A percentile compares a stretch with the other conserved stretches of the same genome.
Conservation (phyloP, 331 rosid species). For the Quercus tomentella region DNA sequence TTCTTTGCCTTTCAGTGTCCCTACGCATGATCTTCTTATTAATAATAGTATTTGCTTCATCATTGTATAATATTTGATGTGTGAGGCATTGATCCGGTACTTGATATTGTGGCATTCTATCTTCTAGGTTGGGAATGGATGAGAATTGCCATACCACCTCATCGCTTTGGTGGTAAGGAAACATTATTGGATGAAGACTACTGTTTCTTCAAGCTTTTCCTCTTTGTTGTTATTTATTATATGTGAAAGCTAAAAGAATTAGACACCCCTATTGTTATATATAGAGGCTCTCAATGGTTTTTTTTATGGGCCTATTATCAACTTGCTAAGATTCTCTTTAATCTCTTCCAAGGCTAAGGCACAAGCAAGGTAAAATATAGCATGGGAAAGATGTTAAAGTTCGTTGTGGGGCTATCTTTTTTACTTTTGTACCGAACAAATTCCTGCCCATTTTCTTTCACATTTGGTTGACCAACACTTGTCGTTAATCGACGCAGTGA, state of each 20-base stretch:
- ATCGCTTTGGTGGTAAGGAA: conserved; percentile 10
- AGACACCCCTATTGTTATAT: neutral
- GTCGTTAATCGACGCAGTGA: neutral
- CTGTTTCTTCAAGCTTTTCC: neutral
- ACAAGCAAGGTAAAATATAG: neutral
- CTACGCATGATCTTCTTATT: conserved; percentile 35
- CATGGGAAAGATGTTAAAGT: neutral
- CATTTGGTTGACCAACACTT: neutral
- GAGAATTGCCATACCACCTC: conserved; percentile 20
- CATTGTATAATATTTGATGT: neutral
- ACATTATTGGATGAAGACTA: neutral
- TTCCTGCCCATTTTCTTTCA: neutral
- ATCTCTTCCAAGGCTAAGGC: neutral
- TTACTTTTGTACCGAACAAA: neutral
- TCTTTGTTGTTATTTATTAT: neutral
- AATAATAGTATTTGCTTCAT: conserved; percentile 1
- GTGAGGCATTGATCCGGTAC: neutral
- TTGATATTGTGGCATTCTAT: conserved; percentile 8
- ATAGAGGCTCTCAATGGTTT: neutral
- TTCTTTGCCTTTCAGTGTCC: conserved; percentile 44
- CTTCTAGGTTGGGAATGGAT: conserved; percentile 7
- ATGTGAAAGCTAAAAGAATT: neutral
- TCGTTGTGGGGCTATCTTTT: neutral
- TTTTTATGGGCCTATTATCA: neutral
- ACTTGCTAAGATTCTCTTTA: neutral